Evolutionary conservation across 2,329 filamentous ascomycete species (phyloP), one percentile per base, ranked within the genome.

Genomic region (Cephalotrichum gorgonifer): DNA sequence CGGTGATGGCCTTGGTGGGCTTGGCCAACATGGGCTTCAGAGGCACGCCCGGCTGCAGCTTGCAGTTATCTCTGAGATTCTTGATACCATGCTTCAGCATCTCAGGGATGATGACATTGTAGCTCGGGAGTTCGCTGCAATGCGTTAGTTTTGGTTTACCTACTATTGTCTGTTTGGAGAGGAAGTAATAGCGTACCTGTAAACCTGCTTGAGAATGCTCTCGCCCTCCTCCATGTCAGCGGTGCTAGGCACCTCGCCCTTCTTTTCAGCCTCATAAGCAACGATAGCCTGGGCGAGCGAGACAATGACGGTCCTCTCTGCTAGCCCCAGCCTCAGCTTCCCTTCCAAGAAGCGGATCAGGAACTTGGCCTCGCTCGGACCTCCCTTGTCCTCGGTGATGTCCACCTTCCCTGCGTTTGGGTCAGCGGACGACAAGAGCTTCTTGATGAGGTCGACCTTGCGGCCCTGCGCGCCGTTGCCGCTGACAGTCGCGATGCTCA

Each of bases 21-120:
- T 97, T 97, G 20, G 93, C 93, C 70, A 98, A 76, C 93, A 98
- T 98, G 58, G 93, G 93, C 66, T 98, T 98, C 51, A 98, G 74
- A 1, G 93, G 93, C 15, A 98, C 86, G 54, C 93, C 93, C 0
- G 93, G 91, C 56, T 88, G 86, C 42, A 98, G 76, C 64, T 94
- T 94, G 76, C 93, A 96, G 50, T 85, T 80, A 9, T 95, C 85
- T 47, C 80, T 78, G 12, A 98, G 70, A 33, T 89, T 83, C 69
- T 85, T 79, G 53, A 98, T 87, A 17, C 93, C 93, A 58, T 93
- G 79, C 57, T 93, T 74, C 25, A 96, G 72, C 73, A 97, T 86
- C 2, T 87, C 85, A 1, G 93, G 93, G 49, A 98, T 83, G 53
- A 98, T 94, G 28, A 91, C 83, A 67, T 97, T 88, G 71, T 96